Conservation (phyloP, 2,329 filamentous ascomycete species). For the Penicillium crustosum region DNA sequence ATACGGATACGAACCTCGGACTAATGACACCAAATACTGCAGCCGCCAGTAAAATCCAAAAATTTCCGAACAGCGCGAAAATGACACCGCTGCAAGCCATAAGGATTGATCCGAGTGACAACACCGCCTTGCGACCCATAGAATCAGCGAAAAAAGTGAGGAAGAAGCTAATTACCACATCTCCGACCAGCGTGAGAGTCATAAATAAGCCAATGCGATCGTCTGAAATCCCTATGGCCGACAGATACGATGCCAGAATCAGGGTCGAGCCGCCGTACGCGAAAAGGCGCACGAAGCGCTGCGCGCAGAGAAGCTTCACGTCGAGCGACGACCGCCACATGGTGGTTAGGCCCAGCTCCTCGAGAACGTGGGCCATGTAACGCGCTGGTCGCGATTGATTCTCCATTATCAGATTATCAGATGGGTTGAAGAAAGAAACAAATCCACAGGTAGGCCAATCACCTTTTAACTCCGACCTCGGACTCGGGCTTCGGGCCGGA, state of each 20-base stretch:
- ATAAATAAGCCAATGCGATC: slow-evolving; percentile 63
- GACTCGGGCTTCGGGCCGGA: background rate
- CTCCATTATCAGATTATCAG: slow-evolving; percentile 4
- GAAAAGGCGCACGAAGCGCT: slow-evolving; percentile 57
- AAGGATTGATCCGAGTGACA: slow-evolving; percentile 54
- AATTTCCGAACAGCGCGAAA: slow-evolving; percentile 58
- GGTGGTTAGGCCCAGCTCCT: slow-evolving; percentile 40
- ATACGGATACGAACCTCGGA: slow-evolving; percentile 43
- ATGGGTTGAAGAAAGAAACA: background rate
- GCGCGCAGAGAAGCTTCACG: slow-evolving; percentile 42
- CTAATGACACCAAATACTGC: slow-evolving; percentile 63
- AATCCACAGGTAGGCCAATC: background rate
- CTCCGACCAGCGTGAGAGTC: slow-evolving; percentile 62
- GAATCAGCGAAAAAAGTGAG: slow-evolving; percentile 61
- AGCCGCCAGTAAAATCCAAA: slow-evolving; percentile 59
- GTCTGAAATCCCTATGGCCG: slow-evolving; percentile 57
- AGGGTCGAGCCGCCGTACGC: slow-evolving; percentile 63
- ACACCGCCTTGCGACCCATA: slow-evolving; percentile 56
- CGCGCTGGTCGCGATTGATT: slow-evolving; percentile 6
- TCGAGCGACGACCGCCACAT: slow-evolving; percentile 40
- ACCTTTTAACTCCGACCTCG: slow-evolving; percentile 1
- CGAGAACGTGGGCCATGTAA: slow-evolving; percentile 16
- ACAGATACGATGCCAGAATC: slow-evolving; percentile 62
- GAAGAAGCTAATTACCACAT: slow-evolving; percentile 59
- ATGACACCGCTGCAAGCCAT: slow-evolving; percentile 59